Evolutionary conservation across 2,329 filamentous ascomycete species (phyloP).

Genomic region (Penicillium sp.): DNA sequence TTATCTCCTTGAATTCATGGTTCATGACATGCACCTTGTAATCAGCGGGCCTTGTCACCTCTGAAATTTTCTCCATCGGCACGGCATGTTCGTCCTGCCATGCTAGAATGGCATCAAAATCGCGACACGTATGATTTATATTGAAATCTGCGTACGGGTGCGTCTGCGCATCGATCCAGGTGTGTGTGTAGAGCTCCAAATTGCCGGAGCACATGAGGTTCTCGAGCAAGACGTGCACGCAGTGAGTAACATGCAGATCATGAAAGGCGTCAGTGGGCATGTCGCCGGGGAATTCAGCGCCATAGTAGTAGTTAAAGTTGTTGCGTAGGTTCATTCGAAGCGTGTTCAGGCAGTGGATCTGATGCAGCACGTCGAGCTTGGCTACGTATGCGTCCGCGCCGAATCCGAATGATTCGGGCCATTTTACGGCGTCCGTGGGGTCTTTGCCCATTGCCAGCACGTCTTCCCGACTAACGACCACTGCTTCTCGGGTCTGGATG

Average conservation of each 20-base stretch:
- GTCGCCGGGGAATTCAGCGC: background rate
- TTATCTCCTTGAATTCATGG: conserved; percentile 6
- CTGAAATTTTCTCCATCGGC: background rate
- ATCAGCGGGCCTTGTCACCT: background rate
- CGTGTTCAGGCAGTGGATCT: background rate
- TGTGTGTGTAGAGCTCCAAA: background rate
- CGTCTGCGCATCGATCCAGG: background rate
- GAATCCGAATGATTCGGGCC: background rate
- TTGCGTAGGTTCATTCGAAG: background rate
- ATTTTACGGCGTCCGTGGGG: background rate
- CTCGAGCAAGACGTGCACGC: background rate
- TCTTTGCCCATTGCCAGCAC: background rate
- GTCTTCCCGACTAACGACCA: background rate
- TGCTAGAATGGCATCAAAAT: background rate
- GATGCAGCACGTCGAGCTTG: background rate
- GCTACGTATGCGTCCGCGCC: background rate
- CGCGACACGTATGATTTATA: background rate
- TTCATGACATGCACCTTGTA: background rate
- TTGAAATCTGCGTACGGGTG: background rate
- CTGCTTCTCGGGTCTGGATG: background rate
- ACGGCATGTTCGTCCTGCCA: background rate
- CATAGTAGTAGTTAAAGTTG: background rate
- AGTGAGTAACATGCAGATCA: background rate
- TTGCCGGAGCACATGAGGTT: background rate
- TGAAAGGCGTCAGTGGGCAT: background rate